Evolutionary conservation across 2,329 filamentous ascomycete genomes (phyloP), one percentile per base, ranked within the genome.

Genomic region (Lasiodiplodia citricola): DNA sequence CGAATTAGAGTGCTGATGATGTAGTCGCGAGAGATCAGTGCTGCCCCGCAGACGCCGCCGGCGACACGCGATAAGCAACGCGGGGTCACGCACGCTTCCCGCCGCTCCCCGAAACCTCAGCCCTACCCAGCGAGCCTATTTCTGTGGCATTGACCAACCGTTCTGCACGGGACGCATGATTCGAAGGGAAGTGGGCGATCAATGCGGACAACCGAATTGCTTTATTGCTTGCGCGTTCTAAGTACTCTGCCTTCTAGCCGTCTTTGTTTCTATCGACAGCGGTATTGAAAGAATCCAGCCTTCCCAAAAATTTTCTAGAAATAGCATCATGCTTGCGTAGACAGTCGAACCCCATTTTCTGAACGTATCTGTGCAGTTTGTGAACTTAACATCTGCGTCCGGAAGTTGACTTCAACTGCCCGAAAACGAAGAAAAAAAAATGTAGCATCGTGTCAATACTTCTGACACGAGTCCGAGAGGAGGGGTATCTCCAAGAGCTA

Each of bases 31-130:
- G 58, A 63, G 41, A 51, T 63, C 25, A 13, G 21, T n/a, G 58
- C 25, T 35, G 58, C 58, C 58, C 58, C 58, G 57, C 57, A 62
- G 57, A 37, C 28, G 57, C 57, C 57, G 58, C 31, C 58, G 58
- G 58, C 58, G 16, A 11, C 16, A 18, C 8, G 41, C 58, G 58
- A 63, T 63, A 63, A 63, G 58, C 58, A 50, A 62, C 57, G 58
- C 58, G 58, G 58, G 58, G 58, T 63, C 28, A 28, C 28, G 28
- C 56, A 60, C 56, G 56, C 56, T 31, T 23, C 41, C 13, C 56
- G 56, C 56, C 56, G 56, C 56, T 21, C 25, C 25, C 41, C 58
- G 58, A 63, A 44, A 50, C 58, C 5, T 11, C 38, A 25, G 18
- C 21, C 25, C 8, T 51, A 37, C 58, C 6, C 37, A 31, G 31